phyloP scores from a whole-genome alignment of 1,284 basidiomycete genomes.

The Anthracocystis walkeri region DNA sequence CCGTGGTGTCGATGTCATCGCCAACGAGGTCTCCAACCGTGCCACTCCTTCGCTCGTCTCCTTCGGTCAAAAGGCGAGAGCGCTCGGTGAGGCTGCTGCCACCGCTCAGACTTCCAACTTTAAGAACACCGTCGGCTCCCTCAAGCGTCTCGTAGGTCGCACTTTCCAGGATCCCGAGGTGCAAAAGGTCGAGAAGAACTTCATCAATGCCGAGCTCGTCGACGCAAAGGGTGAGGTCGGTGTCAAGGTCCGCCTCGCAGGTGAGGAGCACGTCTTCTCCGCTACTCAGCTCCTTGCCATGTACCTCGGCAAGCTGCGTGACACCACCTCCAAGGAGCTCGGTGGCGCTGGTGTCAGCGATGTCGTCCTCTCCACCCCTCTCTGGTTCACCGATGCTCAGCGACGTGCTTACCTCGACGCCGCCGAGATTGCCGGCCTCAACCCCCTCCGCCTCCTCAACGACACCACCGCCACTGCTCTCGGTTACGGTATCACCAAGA shows the following conservation, averaged over 20 bases:
- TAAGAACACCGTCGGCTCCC: constrained; percentile 69
- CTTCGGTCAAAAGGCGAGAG: constrained; percentile 67
- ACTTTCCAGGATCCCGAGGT: constrained; percentile 63
- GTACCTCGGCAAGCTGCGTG: constrained; percentile 68
- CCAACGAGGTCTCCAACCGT: constrained; percentile 69
- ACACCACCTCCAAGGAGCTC: constrained; percentile 66
- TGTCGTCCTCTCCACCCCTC: constrained; percentile 67
- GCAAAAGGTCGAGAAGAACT: constrained; percentile 67
- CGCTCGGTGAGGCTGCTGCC: constrained; percentile 67
- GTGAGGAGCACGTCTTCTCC: constrained; percentile 66
- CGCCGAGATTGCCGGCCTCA: constrained; percentile 68
- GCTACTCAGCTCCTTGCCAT: constrained; percentile 69
- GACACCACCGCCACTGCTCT: constrained; percentile 68
- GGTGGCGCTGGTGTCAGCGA: constrained; percentile 66
- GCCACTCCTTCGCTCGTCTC: constrained; percentile 68
- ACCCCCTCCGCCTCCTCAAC: constrained; percentile 68
- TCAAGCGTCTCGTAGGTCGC: constrained; percentile 68
- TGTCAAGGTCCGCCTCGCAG: constrained; percentile 67
- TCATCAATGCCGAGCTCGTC: constrained; percentile 68
- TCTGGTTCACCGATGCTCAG: constrained; percentile 68
- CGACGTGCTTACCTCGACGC: constrained; percentile 67
- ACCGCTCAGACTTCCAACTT: constrained; percentile 69
- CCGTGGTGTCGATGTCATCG: constrained; percentile 67
- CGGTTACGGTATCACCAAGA: constrained; percentile 69
- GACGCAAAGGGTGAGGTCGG: constrained; percentile 68